These are phyloP conservation scores for Monascus purpureus DNA, from an alignment of 495 filamentous ascomycete species.

Conservation along the genomic window DNA sequence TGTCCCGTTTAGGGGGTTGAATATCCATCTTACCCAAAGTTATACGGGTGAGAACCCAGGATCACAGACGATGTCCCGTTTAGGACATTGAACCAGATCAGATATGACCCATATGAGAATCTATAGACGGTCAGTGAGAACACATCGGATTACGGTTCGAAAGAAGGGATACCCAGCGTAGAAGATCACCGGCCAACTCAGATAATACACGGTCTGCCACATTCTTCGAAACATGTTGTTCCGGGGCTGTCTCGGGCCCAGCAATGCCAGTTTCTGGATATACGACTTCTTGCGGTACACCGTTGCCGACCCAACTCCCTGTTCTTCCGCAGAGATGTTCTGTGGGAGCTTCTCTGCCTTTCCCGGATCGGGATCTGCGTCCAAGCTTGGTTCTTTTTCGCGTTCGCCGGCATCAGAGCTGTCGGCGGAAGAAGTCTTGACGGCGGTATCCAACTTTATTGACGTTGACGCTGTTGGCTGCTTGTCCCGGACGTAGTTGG, in stretches of 20 bases:
- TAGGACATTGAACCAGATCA: conserved; percentile 54
- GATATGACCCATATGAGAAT: conserved; percentile 49
- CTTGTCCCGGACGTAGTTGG: conserved; percentile 38
- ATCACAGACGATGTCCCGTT: conserved; percentile 52
- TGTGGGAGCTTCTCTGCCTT: conserved; percentile 5
- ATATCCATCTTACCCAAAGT: conserved; percentile 23
- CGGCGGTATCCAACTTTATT: conserved; percentile 1
- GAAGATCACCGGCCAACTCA: conserved; percentile 49
- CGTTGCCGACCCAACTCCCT: conserved; percentile 8
- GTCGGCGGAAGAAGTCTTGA: conserved; percentile 2
- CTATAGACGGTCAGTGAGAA: conserved; percentile 7
- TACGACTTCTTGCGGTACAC: conserved; percentile 30
- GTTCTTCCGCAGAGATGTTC: not conserved
- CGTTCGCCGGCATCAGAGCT: conserved; percentile 7
- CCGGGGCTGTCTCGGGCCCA: conserved; percentile 31
- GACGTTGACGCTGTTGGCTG: conserved; percentile 2
- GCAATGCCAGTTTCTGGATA: conserved; percentile 37
- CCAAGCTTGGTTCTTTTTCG: not conserved
- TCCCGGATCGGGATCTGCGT: conserved; percentile 2
- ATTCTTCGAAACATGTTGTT: conserved; percentile 34
- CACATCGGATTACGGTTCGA: not conserved
- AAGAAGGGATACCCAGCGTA: conserved; percentile 36
- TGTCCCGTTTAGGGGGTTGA: too few relatives aligned
- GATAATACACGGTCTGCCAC: conserved; percentile 25
- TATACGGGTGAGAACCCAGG: conserved; percentile 41